Evolutionary conservation across 495 filamentous ascomycete species (phyloP), one percentile per base, ranked within the genome.

Genomic region (Aspergillus carlsbadensis): DNA sequence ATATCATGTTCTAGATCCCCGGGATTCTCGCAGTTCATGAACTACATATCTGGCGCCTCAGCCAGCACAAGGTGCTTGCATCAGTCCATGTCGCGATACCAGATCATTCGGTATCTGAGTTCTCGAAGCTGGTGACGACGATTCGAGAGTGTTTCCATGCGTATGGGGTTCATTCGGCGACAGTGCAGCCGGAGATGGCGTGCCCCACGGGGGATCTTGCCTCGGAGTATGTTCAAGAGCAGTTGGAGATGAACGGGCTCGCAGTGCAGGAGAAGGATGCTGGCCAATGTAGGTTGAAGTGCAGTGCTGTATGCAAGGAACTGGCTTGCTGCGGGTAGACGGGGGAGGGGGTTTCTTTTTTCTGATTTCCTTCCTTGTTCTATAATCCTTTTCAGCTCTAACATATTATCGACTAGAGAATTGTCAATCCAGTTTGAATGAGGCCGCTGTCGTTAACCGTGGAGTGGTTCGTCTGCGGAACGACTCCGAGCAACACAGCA

Each of bases 31-130:
- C 70, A 8, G 67, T 81, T 15, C 79, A 81, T 55, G 79, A 81
- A 52, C 68, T 82, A 7, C 80, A 81, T 47, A 75, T 81, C 40
- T 82, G 79, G 79, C 72, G 72, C 1, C 68, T 82, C 1, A 78
- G 77, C 47, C 77, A 82, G 59, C 67, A 70, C 22, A 82, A 80
- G 48, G 61, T 69, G 8, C 65, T 82, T 15, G 80, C 80, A 18
- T 74, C 73, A 0, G 80, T 78, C 2, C 79, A 81, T 45, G 58
- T 81, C n/a, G 67, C 73, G 0, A 63, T 81, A 0, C 62, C 64
- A 6, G 72, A 77, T n/a, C 61, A 66, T 7, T 65, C 66, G 0
- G 58, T 80, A 8, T 49, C 60, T 8, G 51, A 58, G 8, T 81
- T 80, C 52, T 60, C 73, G 45, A 60, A 69, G 51, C 63, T 74